A percentile compares a stretch with the other conserved stretches of the same genome.
These are phyloP conservation scores for Carex littledalei DNA, from an alignment of 176 grass and related monocot species.

Conservation along the genomic window DNA sequence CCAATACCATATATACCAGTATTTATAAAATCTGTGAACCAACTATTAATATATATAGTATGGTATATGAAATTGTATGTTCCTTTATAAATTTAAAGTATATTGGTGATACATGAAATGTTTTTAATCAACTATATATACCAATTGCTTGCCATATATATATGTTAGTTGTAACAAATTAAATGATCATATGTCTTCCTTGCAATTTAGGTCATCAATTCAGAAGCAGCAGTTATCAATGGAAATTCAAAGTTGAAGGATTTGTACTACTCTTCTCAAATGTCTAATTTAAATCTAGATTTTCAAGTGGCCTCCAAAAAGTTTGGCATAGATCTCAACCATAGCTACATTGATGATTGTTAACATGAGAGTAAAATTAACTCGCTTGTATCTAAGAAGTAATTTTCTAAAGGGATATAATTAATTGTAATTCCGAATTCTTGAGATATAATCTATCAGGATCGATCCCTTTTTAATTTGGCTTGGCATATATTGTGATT, in stretches of 20 bases:
- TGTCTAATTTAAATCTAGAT: conserved; percentile 12
- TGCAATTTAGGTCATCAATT: conserved; percentile 17
- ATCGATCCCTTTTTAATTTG: not conserved
- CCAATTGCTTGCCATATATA: not conserved
- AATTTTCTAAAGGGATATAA: not conserved
- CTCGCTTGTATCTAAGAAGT: not conserved
- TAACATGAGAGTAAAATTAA: not conserved
- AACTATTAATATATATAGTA: not conserved
- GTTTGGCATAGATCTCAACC: conserved; percentile 16
- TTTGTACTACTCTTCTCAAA: conserved; percentile 8
- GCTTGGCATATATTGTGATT: not conserved
- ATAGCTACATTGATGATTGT: not conserved
- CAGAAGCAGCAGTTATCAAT: not conserved
- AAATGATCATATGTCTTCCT: not conserved
- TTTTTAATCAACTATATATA: not conserved
- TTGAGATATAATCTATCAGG: not conserved
- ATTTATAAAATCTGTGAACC: not conserved
- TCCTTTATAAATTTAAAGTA: not conserved
- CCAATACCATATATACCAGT: not conserved
- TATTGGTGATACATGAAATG: not conserved
- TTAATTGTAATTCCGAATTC: conserved; percentile 7
- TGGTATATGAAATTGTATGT: no score
- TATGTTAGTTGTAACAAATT: not conserved
- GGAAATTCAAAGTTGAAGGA: conserved; percentile 5
- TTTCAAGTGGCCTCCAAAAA: not conserved